Evolutionary conservation across 345 rosid genomes (phyloP), one percentile per base, ranked within the genome.

Genomic region (Kernera saxatilis): DNA sequence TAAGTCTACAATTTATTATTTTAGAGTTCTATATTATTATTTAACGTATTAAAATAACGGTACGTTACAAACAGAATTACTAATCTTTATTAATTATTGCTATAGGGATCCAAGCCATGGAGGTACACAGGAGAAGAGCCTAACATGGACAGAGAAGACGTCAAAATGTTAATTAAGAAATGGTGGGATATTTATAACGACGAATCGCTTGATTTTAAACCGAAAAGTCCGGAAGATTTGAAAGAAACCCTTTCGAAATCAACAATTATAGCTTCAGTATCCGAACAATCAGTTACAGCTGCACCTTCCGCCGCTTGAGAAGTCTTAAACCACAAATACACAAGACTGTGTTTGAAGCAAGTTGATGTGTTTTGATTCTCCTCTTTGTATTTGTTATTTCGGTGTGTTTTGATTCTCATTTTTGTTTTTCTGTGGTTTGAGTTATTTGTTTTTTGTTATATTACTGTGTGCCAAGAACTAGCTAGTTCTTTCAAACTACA

Each of bases 271-370:
- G 81, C 79, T 73, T 80, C 87, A 21, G 78, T 83, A 77, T 85
- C 73, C n/a, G 87, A 86, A 66, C 82, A 82, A 3, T 65, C 83
- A 36, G 67, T 84, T 13, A 64, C 89, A 2, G 13, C 39, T 21
- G 86, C 92, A 27, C 90, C 93, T 35, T 70, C 90, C 5, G 93
- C 93, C 23, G 96, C 96, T 55, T 86, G 69, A 81, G 52, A 21
- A 12, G 6, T 60, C 44, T 32, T 40, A 0, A 5, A 17, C 18
- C 18, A 54, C 35, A 54, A 54, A 64, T 3, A 10, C 57, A 21
- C 32, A 52, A 43, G 65, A 41, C 23, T 29, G 4, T 29, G 6
- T 29, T 29, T 29, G 32, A 29, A 29, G 32, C 32, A 29, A 4
- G 6, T 58, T 45, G 75, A 61, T 17, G 59, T 59, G 62, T 51